phyloP scores from a whole-genome alignment of 805 yeast species.

The Yarrowia divulgata region DNA sequence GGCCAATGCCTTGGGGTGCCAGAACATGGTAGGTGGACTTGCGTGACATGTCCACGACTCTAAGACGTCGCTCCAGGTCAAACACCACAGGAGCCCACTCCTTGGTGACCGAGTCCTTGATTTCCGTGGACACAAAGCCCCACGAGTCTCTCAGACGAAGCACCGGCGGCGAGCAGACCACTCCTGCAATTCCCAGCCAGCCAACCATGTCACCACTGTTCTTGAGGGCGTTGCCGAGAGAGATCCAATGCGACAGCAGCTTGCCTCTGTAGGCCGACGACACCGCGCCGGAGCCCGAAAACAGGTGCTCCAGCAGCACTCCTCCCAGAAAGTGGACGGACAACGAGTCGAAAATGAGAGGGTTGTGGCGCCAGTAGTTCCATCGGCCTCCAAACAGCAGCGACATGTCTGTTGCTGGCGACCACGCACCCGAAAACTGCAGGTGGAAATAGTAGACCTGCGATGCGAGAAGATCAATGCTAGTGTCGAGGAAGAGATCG shows the following conservation, averaged over 20 bases:
- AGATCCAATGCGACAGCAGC: conserved; percentile 81
- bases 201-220: conserved; percentile 89
- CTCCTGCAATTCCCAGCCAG: conserved; percentile 89
- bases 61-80: conserved; percentile 80
- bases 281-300: conserved; percentile 51
- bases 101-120: conserved; percentile 66
- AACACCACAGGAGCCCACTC: conserved; percentile 95
- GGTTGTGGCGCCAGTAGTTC: conserved; percentile 62
- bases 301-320: conserved; percentile 70
- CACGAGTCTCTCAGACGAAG: conserved; percentile 77
- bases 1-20: conserved; percentile 89
- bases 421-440: conserved; percentile 73
- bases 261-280: conserved; percentile 57
- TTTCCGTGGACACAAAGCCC: conserved; percentile 69
- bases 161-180: conserved; percentile 81
- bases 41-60: conserved; percentile 63
- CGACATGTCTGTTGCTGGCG: conserved; percentile 79
- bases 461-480: conserved; percentile 62
- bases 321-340: conserved; percentile 83
- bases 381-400: conserved; percentile 63
- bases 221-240: conserved; percentile 78
- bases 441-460: conserved; percentile 73
- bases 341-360: conserved; percentile 74
- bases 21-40: conserved; percentile 73
- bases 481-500: conserved; percentile 62